phyloP scores from a whole-genome alignment of 768 basidiomycete genomes.

The Tulasnella sp. region DNA sequence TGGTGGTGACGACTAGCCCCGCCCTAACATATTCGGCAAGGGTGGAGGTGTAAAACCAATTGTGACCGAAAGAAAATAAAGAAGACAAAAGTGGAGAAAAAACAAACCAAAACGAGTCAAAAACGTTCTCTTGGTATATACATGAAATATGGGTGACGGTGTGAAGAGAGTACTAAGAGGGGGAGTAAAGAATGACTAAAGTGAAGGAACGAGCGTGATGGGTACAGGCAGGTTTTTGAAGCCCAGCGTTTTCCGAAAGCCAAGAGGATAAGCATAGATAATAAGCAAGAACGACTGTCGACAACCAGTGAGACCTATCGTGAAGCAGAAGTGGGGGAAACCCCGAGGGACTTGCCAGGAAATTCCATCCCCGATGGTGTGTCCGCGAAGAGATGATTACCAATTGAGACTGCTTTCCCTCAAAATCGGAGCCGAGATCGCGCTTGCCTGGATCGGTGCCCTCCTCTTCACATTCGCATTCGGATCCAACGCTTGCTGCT shows the following conservation, averaged over 20 bases:
- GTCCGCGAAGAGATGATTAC: constrained; percentile 31
- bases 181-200: not conserved
- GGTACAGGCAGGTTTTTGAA: no score
- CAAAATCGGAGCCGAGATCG: constrained; percentile 68
- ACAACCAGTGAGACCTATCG: not conserved
- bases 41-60: not conserved
- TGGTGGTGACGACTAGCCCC: no score
- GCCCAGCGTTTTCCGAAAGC: not conserved
- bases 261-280: not conserved
- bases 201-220: not conserved
- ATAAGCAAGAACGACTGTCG: not conserved
- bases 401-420: constrained; percentile 80
- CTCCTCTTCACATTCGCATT: constrained; percentile 28
- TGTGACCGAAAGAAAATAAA: not conserved
- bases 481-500: constrained; percentile 23
- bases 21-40: no score
- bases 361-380: no score
- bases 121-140: no score
- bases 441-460: constrained; percentile 44
- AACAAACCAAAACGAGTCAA: not conserved
- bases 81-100: not conserved
- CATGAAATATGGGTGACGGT: no score
- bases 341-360: not conserved
- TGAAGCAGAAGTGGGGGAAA: not conserved
- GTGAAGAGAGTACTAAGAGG: not conserved